phyloP scores from a whole-genome alignment of 2,329 filamentous ascomycete species.

The Aspergillus ochraceus region DNA sequence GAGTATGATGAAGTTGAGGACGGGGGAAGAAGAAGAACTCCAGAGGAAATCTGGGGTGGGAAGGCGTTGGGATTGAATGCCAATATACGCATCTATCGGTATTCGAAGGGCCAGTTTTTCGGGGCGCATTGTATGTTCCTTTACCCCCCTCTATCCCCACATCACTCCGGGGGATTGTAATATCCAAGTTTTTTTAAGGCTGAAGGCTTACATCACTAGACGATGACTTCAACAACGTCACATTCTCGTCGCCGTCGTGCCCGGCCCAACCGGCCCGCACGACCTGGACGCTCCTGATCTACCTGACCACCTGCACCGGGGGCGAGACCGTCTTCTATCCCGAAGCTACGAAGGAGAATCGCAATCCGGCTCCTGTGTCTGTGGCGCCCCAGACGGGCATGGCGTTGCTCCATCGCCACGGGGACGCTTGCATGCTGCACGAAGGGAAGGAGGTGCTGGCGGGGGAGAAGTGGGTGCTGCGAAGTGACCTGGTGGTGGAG shows the following conservation, averaged over 20 bases:
- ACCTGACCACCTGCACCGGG: conserved; percentile 79
- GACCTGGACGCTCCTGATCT: conserved; percentile 89
- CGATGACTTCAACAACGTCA: conserved; percentile 79
- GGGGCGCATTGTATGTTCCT: conserved; percentile 77
- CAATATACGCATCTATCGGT: conserved; percentile 87
- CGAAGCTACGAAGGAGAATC: conserved; percentile 51
- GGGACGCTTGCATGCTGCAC: conserved; percentile 84
- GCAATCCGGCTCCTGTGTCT: conserved; percentile 62
- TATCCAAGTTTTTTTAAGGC: too few species aligned
- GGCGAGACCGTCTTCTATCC: conserved; percentile 94
- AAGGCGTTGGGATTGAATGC: conserved; percentile 80
- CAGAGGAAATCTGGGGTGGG: conserved; percentile 66
- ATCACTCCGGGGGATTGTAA: background rate
- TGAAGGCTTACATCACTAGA: conserved; percentile 52
- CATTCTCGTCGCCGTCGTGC: conserved; percentile 51
- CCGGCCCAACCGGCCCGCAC: conserved; percentile 60
- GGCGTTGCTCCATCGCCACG: conserved; percentile 83
- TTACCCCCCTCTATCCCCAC: background rate
- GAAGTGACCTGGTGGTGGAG: conserved; percentile 68
- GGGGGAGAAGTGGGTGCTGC: conserved; percentile 88
- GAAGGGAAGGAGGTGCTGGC: conserved; percentile 76
- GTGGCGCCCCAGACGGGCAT: conserved; percentile 80
- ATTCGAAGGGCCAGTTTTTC: conserved; percentile 84
- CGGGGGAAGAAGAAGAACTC: conserved; percentile 23
- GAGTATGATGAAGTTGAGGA: conserved; percentile 20